Evolutionary conservation across 257 asterid genomes (phyloP), one percentile per base, ranked within the genome.

Genomic region (Ligustrum vulgare): DNA sequence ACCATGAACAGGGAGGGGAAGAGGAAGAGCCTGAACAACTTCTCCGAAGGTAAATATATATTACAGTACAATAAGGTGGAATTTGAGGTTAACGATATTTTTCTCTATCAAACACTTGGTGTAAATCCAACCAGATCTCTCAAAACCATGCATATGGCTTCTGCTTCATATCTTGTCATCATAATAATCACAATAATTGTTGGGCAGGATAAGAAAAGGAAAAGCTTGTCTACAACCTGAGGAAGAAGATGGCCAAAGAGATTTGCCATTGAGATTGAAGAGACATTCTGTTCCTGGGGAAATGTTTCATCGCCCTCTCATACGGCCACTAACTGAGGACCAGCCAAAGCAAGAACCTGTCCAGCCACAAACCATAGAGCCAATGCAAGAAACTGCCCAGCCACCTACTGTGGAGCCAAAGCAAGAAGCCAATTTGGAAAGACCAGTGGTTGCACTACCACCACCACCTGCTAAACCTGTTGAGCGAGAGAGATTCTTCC

Each of bases 391-490:
- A 80, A 72, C 72, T 62, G 41, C 68, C 9, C 45, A 54, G 72
- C 81, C 87, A 73, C 70, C 64, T 64, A 68, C 82, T 65, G 34
- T 45, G 47, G 75, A 69, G 49, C 56, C 69, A 73, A 87, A 78
- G 72, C 84, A 77, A 62, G 86, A 81, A 75, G 23, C 69, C 28
- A 68, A 71, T 70, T 16, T 8, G 65, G 79, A 73, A 39, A 87
- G 51, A 80, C 68, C 83, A 8, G 79, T 83, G 5, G 98, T 83
- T 22, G 58, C 87, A 68, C 83, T 92, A 82, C 98, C 99, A 63
- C 98, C 98, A 1, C 98, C 98, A 45, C 99, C 99, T 5, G 92
- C 99, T 60, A 94, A 91, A 76, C 96, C 89, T 28, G 87, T 84
- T 18, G 99, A 94, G 88, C 86, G 99, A 62, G 96, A 94, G 76